phyloP scores from a whole-genome alignment of 352 stramenopile species.

The Globisporangium barbulae region DNA sequence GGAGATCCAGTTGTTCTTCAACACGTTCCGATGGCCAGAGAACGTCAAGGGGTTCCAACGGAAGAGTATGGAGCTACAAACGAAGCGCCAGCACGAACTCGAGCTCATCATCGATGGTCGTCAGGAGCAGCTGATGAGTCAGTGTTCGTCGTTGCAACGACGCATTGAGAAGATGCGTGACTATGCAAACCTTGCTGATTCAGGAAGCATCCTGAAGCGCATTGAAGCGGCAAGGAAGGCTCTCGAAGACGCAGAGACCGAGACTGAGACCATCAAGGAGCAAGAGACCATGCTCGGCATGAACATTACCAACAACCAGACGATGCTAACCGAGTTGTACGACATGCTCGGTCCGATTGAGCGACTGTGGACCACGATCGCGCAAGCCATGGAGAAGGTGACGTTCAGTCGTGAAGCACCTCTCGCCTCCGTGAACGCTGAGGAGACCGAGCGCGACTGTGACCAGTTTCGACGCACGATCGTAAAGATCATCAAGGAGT shows the following conservation, averaged over 20 bases:
- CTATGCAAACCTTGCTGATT: slow-evolving; percentile 78
- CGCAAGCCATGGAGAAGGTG: slow-evolving; percentile 74
- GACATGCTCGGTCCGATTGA: slow-evolving; percentile 86
- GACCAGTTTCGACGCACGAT: slow-evolving; percentile 88
- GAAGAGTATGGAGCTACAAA: slow-evolving; percentile 90
- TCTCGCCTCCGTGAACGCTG: slow-evolving; percentile 71
- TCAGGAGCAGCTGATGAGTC: slow-evolving; percentile 79
- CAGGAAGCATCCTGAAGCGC: slow-evolving; percentile 75
- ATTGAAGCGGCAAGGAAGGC: slow-evolving; percentile 77
- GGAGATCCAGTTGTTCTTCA: slow-evolving; percentile 90
- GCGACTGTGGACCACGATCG: slow-evolving; percentile 83
- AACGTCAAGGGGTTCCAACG: slow-evolving; percentile 90
- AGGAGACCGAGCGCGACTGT: slow-evolving; percentile 82
- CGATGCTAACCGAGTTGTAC: slow-evolving; percentile 62
- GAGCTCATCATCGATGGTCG: slow-evolving; percentile 88
- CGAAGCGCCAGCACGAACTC: slow-evolving; percentile 86
- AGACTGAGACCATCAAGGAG: slow-evolving; percentile 83
- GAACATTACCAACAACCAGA: slow-evolving; percentile 78
- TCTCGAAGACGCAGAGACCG: slow-evolving; percentile 76
- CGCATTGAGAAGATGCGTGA: slow-evolving; percentile 92
- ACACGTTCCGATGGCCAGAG: slow-evolving; percentile 88
- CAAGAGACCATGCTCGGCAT: slow-evolving; percentile 89
- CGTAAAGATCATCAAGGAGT: slow-evolving; percentile 89
- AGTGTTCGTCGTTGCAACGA: slow-evolving; percentile 74
- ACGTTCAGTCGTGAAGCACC: slow-evolving; percentile 65